Conservation (phyloP, 1,284 basidiomycete genomes). For the Naganishia sp. region DNA sequence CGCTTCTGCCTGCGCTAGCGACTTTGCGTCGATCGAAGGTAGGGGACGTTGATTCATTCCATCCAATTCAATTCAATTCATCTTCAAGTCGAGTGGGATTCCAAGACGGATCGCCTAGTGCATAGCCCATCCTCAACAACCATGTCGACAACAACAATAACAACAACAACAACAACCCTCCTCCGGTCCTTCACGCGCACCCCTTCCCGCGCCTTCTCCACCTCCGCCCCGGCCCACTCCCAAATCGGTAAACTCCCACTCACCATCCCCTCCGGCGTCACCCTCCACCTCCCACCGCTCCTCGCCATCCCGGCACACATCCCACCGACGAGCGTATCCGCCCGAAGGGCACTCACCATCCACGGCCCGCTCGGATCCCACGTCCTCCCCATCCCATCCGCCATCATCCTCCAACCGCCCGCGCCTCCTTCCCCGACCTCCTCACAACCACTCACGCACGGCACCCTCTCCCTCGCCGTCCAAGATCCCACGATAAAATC, state of each 20-base stretch:
- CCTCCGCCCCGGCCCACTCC: slow-evolving; percentile 40
- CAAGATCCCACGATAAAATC: slow-evolving; percentile 70
- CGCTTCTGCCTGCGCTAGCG: slow-evolving; percentile 10
- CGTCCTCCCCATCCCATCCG: slow-evolving; percentile 66
- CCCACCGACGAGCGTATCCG: slow-evolving; percentile 36
- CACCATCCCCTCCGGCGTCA: slow-evolving; percentile 66
- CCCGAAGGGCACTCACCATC: slow-evolving; percentile 54
- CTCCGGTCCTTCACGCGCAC: slow-evolving; percentile 4
- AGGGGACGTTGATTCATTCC: not conserved
- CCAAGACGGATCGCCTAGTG: no score
- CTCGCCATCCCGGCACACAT: slow-evolving; percentile 41
- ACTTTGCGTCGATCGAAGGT: not conserved
- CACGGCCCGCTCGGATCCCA: slow-evolving; percentile 75
- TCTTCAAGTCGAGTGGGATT: no score
- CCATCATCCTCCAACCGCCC: slow-evolving; percentile 57
- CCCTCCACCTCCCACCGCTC: slow-evolving; percentile 56
- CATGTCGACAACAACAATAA: slow-evolving; percentile 1
- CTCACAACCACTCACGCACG: slow-evolving; percentile 7
- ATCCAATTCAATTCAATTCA: no score
- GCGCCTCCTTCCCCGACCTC: slow-evolving; percentile 25
- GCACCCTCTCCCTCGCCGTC: slow-evolving; percentile 60
- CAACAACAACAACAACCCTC: slow-evolving; percentile 12
- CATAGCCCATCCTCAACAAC: not conserved
- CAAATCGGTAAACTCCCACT: slow-evolving; percentile 84
- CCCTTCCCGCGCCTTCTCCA: slow-evolving; percentile 38